These are phyloP conservation scores for Plasmopara viticola DNA, from an alignment of 352 stramenopile genomes.

Conservation along the genomic window DNA sequence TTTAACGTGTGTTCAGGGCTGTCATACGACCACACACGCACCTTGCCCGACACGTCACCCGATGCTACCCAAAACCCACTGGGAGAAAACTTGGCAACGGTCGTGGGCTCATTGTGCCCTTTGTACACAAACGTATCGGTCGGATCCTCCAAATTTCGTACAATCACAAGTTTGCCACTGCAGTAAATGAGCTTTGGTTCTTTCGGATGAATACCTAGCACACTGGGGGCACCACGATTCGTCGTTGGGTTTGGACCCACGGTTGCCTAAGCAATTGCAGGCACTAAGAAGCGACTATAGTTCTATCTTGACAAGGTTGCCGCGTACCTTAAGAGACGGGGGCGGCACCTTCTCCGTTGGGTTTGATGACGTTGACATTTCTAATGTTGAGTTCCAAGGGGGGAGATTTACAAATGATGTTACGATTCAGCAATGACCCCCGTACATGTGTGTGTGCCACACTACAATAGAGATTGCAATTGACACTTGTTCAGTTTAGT, in stretches of 20 bases:
- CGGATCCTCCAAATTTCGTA: constrained; percentile 83
- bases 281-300: neutral
- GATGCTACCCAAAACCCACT: constrained; percentile 93
- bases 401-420: constrained; percentile 16
- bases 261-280: constrained; percentile 30
- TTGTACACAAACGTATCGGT: constrained; percentile 92
- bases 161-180: constrained; percentile 87
- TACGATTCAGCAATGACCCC: constrained; percentile 2
- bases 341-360: constrained; percentile 59
- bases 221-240: constrained; percentile 57
- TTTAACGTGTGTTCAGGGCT: constrained; percentile 96
- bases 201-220: constrained; percentile 76
- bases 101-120: constrained; percentile 90
- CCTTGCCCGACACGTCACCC: constrained; percentile 84
- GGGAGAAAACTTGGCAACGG: constrained; percentile 91
- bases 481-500: too few relatives aligned
- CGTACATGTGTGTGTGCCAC: neutral
- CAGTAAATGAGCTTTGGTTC: constrained; percentile 90
- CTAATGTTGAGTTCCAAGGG: constrained; percentile 1
- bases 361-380: constrained; percentile 52
- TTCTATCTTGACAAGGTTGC: neutral
- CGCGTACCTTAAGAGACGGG: constrained; percentile 26
- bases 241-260: constrained; percentile 66
- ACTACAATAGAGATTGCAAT: neutral
- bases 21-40: constrained; percentile 96